Base-by-base conservation (phyloP, 495 filamentous ascomycete species). In the Aspergillus ellipticus region DNA sequence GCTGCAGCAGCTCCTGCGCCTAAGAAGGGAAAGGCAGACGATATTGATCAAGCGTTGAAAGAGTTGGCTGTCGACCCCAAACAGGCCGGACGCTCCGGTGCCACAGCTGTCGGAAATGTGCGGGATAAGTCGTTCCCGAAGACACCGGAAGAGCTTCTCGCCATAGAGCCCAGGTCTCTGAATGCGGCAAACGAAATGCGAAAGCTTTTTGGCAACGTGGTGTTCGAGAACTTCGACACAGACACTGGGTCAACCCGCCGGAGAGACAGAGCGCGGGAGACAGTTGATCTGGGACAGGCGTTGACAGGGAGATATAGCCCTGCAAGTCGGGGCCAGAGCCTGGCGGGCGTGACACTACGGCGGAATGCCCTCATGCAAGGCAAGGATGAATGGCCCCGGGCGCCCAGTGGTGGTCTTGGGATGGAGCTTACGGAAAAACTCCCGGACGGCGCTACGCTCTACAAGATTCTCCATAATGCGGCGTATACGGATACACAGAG, bases 101-200 rank as follows among this genome's bases (percentile, higher is more conserved):
- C 66, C 29, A 31, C 66, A 35, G 63, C 51, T 56, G 63, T 55
- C 53, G 60, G 49, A 53, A 69, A 60, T 55, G 73, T 11, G 58
- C 76, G 52, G 43, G 75, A 66, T 65, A 84, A 33, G 76, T 73
- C 60, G 59, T 78, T 74, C 53, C 57, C 73, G 1, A 75, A 71
- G 55, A 72, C 65, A 1, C 71, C 70, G n/a, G 64, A 68, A 41
- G 69, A 82, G n/a, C 73, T 96, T 28, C 73, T 97, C 1, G 74
- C 80, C 10, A 82, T 97, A 52, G 91, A 94, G 43, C 81, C 88
- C 1, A 81, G 86, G 56, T 83, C 89, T 58, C 81, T 99, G 10
- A 96, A 95, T 65, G 88, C 88, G 13, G 79, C 82, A 6, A 95
- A 96, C 60, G 94, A 99, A 71, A 97, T 99, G 92, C 87, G 89